Conservation (phyloP, 106 monocot genomes). For the Apostasia ramifera region DNA sequence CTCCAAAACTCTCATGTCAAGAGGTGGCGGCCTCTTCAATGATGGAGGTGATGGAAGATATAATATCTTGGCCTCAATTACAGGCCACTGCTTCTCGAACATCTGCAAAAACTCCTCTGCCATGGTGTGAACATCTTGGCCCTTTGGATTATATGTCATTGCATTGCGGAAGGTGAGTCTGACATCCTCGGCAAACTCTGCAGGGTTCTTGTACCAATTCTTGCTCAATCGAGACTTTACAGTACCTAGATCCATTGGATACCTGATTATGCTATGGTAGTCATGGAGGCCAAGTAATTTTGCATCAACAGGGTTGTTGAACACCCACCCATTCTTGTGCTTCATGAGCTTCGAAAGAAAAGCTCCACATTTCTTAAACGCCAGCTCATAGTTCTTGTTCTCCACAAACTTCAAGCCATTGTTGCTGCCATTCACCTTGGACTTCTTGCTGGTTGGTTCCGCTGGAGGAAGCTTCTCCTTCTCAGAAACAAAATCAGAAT, state of each 20-base stretch:
- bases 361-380: slow-evolving; percentile 41
- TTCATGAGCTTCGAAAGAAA: slow-evolving; percentile 58
- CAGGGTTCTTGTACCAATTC: slow-evolving; percentile 42
- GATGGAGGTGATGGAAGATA: neutral
- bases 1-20: slow-evolving; percentile 20
- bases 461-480: slow-evolving; percentile 48
- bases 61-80: slow-evolving; percentile 29
- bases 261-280: slow-evolving; percentile 43
- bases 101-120: slow-evolving; percentile 48
- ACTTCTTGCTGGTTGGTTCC: slow-evolving; percentile 14
- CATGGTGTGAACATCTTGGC: slow-evolving; percentile 61
- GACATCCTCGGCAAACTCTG: slow-evolving; percentile 69
- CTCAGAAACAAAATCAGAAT: slow-evolving; percentile 41
- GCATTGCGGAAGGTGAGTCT: slow-evolving; percentile 69
- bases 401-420: neutral
- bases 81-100: slow-evolving; percentile 55
- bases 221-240: slow-evolving; percentile 40
- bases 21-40: slow-evolving; percentile 5
- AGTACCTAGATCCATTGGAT: slow-evolving; percentile 82
- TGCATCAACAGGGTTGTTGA: slow-evolving; percentile 60
- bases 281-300: slow-evolving; percentile 49
- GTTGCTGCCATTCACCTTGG: slow-evolving; percentile 29
- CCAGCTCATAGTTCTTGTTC: slow-evolving; percentile 18
- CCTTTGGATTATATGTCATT: slow-evolving; percentile 59
- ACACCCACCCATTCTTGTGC: slow-evolving; percentile 65